These are phyloP conservation scores for Neonectria coccinea DNA, from an alignment of 2,329 filamentous ascomycete genomes.

Conservation along the genomic window DNA sequence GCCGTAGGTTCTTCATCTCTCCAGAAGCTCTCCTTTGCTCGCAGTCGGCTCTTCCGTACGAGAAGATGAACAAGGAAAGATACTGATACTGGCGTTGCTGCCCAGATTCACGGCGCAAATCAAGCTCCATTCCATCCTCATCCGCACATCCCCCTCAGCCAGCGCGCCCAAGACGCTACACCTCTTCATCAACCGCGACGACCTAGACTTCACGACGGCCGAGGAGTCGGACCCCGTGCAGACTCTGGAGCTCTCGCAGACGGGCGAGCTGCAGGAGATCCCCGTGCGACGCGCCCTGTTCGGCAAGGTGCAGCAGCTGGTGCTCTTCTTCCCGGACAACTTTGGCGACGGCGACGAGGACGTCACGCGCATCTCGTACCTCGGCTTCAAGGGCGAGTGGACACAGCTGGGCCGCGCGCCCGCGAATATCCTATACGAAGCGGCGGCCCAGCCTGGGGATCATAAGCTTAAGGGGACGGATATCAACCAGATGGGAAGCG, in stretches of 20 bases:
- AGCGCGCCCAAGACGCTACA: conserved; percentile 86
- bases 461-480: conserved; percentile 75
- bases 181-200: conserved; percentile 86
- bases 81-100: not conserved
- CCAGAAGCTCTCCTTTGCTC: not conserved
- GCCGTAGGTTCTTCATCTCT: conserved; percentile 68
- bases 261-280: conserved; percentile 86
- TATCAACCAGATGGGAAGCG: conserved; percentile 66
- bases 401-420: conserved; percentile 81
- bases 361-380: conserved; percentile 80
- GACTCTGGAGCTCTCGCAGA: conserved; percentile 80
- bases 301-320: conserved; percentile 83
- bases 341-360: conserved; percentile 85
- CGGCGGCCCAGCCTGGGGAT: conserved; percentile 90
- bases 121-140: conserved; percentile 88
- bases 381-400: conserved; percentile 96
- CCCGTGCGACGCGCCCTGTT: conserved; percentile 90
- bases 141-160: conserved; percentile 79
- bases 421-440: conserved; percentile 90
- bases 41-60: not conserved
- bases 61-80: not conserved
- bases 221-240: conserved; percentile 79
- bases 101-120: conserved; percentile 92
- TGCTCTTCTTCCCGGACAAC: conserved; percentile 93
- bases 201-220: conserved; percentile 85